Conservation (phyloP, 1,139 yeast species). For the Protomyces gravidus region DNA sequence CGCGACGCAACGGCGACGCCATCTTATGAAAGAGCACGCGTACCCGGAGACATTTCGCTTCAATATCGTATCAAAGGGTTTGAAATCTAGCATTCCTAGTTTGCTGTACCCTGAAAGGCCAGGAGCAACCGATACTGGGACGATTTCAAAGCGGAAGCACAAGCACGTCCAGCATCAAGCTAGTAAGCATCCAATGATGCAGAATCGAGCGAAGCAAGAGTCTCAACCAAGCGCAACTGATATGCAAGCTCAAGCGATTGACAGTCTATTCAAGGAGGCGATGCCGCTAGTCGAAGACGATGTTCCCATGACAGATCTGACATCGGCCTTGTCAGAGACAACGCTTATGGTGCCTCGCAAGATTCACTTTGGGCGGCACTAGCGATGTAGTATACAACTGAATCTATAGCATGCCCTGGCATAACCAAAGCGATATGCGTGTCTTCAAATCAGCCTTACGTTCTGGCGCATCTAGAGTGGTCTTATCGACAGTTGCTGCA, state of each 20-base stretch:
- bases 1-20: conserved; percentile 7
- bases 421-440: conserved; percentile 18
- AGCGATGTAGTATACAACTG: no score
- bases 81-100: conserved; percentile 4
- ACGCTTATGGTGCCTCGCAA: neutral
- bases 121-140: neutral
- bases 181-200: neutral
- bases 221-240: neutral
- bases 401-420: conserved; percentile 23
- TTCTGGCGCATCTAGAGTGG: conserved; percentile 22
- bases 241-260: neutral
- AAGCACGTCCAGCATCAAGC: neutral
- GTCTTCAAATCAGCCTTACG: conserved; percentile 26
- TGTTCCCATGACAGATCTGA: neutral
- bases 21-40: conserved; percentile 7
- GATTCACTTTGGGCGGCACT: neutral
- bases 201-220: neutral
- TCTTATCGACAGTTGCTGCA: conserved; percentile 29
- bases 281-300: neutral
- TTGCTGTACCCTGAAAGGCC: conserved; percentile 8
- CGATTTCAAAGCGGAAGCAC: neutral
- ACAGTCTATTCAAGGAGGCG: neutral
- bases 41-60: conserved; percentile 20
- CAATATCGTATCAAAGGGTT: conserved; percentile 6
- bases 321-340: neutral